phyloP scores from a whole-genome alignment of 345 rosid species.

The Hypericum perforatum region DNA sequence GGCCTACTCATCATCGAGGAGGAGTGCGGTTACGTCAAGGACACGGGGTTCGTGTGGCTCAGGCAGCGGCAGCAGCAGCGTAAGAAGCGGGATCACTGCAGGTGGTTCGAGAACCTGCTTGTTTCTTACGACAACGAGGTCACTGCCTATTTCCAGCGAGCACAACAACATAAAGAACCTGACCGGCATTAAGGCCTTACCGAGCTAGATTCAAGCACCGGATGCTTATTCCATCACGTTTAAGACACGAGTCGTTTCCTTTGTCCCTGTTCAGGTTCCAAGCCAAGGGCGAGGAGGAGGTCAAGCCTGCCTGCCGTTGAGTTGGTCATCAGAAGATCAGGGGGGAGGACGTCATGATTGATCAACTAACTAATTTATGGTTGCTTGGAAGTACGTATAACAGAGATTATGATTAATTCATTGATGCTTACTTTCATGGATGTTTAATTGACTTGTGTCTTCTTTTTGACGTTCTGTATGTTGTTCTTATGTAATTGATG shows the following conservation, averaged over 20 bases:
- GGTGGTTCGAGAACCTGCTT: constrained; percentile 12
- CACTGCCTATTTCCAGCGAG: constrained; percentile 18
- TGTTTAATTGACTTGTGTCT: too few species aligned
- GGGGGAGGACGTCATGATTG: too few species aligned
- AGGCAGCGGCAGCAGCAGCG: constrained; percentile 9
- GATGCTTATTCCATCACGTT: constrained; percentile 14
- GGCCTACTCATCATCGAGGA: constrained; percentile 13
- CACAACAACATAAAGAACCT: constrained; percentile 19
- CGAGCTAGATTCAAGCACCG: constrained; percentile 7
- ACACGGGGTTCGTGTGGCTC: constrained; percentile 22
- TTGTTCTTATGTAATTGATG: too few species aligned
- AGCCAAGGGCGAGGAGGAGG: constrained; percentile 1
- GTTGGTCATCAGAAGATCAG: too few species aligned
- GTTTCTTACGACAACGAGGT: constrained; percentile 12
- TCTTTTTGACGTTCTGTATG: too few species aligned
- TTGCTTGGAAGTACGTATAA: too few species aligned
- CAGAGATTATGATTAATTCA: too few species aligned
- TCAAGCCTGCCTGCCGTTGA: background rate
- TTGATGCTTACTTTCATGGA: too few species aligned
- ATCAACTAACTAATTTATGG: too few species aligned
- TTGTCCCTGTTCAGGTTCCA: constrained; percentile 12
- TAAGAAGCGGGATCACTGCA: constrained; percentile 10
- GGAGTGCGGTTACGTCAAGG: constrained; percentile 18
- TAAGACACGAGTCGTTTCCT: constrained; percentile 20
- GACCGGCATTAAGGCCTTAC: constrained; percentile 24